A percentile compares a stretch with the other conserved stretches of the same genome.
Conservation (phyloP, 2,329 filamentous ascomycete genomes). For the Neoascochyta sp. region DNA sequence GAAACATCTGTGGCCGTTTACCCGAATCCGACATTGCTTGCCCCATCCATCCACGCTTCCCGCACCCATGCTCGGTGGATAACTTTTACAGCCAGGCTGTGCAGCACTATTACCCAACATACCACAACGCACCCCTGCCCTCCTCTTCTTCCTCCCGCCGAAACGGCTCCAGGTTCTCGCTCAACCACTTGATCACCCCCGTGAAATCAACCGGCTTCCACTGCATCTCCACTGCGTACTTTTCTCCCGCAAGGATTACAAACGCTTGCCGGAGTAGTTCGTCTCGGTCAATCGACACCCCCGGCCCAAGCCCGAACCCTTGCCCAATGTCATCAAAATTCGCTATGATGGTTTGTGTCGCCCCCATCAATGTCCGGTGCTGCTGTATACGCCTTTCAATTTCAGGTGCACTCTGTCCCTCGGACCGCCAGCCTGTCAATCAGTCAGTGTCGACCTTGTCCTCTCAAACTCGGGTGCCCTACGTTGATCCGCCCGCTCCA, state of each 20-base stretch:
- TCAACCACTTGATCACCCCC: constrained; percentile 27
- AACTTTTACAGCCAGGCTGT: constrained; percentile 7
- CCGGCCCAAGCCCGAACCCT: constrained; percentile 17
- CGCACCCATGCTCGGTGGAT: too few relatives aligned
- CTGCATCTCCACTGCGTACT: constrained; percentile 30
- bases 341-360: constrained; percentile 29
- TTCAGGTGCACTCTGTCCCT: constrained; percentile 26
- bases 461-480: constrained; percentile 13
- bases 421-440: constrained; percentile 27
- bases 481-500: constrained; percentile 33
- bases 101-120: constrained; percentile 16
- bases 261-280: constrained; percentile 34
- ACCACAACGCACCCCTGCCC: constrained; percentile 24
- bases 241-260: constrained; percentile 30
- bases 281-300: constrained; percentile 21
- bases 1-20: constrained; percentile 11
- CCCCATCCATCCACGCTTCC: constrained; percentile 1
- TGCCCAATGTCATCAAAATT: constrained; percentile 31
- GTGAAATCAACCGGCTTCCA: constrained; percentile 33
- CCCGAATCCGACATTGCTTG: constrained; percentile 7
- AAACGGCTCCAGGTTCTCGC: constrained; percentile 25
- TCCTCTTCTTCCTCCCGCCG: constrained; percentile 28
- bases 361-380: constrained; percentile 33
- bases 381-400: constrained; percentile 33
- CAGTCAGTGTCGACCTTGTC: constrained; percentile 8